Evolutionary conservation across 202 grass and related monocot genomes (phyloP).

Genomic region (Setaria italica): DNA sequence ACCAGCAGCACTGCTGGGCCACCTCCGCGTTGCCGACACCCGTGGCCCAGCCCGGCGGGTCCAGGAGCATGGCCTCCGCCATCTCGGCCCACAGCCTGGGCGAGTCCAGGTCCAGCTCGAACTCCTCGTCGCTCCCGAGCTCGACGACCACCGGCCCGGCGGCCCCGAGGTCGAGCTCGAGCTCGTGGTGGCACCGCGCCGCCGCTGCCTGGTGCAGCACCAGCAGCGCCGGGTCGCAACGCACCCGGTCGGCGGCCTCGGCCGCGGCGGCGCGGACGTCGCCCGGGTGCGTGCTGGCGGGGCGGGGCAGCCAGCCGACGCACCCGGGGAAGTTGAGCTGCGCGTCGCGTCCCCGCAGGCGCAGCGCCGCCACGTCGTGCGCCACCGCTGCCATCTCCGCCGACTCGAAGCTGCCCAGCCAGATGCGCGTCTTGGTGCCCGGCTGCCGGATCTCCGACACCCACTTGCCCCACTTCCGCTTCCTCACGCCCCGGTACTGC

Average conservation of each 20-base stretch:
- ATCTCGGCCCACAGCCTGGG: conserved; percentile 74
- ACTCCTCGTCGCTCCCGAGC: conserved; percentile 68
- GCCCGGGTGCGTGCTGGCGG: conserved; percentile 51
- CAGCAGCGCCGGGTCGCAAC: conserved; percentile 48
- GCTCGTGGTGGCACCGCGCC: neutral
- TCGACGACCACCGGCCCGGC: neutral
- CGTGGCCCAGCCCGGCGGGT: conserved; percentile 59
- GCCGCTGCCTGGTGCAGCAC: neutral
- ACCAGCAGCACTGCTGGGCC: conserved; percentile 42
- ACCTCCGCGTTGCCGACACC: conserved; percentile 40
- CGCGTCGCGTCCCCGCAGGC: conserved; percentile 63
- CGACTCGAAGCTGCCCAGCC: conserved; percentile 85
- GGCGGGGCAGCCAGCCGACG: conserved; percentile 57
- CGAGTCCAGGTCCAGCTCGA: conserved; percentile 57
- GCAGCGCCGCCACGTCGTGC: conserved; percentile 80
- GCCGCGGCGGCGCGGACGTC: conserved; percentile 66
- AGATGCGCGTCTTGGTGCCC: conserved; percentile 80
- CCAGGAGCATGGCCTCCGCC: conserved; percentile 78
- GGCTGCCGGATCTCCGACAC: conserved; percentile 84
- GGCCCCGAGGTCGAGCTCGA: neutral
- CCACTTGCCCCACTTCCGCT: conserved; percentile 84
- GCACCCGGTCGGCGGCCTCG: conserved; percentile 63
- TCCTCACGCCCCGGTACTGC: conserved; percentile 70
- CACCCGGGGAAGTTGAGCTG: conserved; percentile 76
- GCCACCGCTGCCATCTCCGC: conserved; percentile 83